Conservation (phyloP, 768 basidiomycete genomes). For the Suillus clintonianus region DNA sequence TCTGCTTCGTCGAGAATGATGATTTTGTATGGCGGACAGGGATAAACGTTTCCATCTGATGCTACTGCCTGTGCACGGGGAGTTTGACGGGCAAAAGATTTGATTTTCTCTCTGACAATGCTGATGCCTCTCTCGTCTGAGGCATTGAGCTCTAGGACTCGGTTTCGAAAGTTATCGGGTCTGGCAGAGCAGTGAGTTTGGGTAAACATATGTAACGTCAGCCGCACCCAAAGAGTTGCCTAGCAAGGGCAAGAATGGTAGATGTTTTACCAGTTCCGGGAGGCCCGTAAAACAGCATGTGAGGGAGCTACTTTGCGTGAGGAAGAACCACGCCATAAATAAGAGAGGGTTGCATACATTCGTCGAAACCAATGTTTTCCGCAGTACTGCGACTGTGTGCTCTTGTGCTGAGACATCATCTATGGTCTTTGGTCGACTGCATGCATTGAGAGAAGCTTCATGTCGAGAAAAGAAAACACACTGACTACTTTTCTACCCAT, state of each 20-base stretch:
- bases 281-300: constrained; percentile 99
- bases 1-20: constrained; percentile 99
- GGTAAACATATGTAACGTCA: not conserved
- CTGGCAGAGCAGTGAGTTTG: constrained; percentile 41
- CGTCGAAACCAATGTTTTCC: constrained; percentile 86
- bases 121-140: constrained; percentile 98
- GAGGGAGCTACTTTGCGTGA: constrained; percentile 71
- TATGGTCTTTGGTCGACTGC: constrained; percentile 94
- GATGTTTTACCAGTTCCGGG: constrained; percentile 99
- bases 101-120: constrained; percentile 98
- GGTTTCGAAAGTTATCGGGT: constrained; percentile 89
- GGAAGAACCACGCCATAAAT: not conserved
- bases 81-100: constrained; percentile 93
- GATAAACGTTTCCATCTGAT: constrained; percentile 84
- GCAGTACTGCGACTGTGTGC: constrained; percentile 89
- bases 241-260: constrained; percentile 90
- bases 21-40: constrained; percentile 98
- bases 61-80: constrained; percentile 73
- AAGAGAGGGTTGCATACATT: constrained; percentile 60
- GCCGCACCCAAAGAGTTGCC: constrained; percentile 90
- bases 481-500: constrained; percentile 99
- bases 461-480: constrained; percentile 5
- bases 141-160: constrained; percentile 96
- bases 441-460: constrained; percentile 8
- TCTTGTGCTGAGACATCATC: constrained; percentile 98